Percentiles rank a stretch among this genome's conserved stretches.
Conservation (phyloP, 306 rosid genomes). For the Rosa multiflora region DNA sequence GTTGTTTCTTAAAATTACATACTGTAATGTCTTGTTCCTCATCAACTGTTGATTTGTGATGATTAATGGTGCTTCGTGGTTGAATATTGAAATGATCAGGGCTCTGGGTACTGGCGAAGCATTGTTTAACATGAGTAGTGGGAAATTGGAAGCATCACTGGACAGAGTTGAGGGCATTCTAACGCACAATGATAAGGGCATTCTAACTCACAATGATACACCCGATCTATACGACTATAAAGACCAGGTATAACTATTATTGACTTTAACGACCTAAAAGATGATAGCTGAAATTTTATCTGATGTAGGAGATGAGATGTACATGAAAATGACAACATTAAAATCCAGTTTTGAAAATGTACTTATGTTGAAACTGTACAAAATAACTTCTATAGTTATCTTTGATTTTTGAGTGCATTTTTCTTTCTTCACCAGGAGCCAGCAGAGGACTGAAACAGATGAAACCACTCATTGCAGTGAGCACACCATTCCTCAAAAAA, state of each 20-base stretch:
- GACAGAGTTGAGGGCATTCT: conserved; percentile 89
- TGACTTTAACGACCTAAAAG: conserved; percentile 12
- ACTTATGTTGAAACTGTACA: background rate
- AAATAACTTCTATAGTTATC: background rate
- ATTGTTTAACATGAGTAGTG: conserved; percentile 86
- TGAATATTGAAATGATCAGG: conserved; percentile 38
- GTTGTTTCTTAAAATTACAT: conserved; percentile 2
- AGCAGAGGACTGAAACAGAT: conserved; percentile 20
- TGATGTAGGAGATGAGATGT: background rate
- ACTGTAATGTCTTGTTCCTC: background rate
- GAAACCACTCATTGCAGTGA: conserved; percentile 17
- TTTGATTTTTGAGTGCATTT: background rate
- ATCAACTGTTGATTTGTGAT: background rate
- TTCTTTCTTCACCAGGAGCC: conserved; percentile 1
- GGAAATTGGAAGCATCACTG: conserved; percentile 78
- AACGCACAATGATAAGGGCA: conserved; percentile 69
- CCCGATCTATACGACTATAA: conserved; percentile 13
- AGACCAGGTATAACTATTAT: conserved; percentile 30
- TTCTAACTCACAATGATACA: conserved; percentile 57
- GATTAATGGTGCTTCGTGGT: conserved; percentile 6
- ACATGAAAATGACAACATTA: background rate
- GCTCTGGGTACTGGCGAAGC: conserved; percentile 86
- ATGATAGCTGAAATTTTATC: background rate
- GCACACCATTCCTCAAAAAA: conserved; percentile 8
- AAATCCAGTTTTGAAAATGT: background rate